Percentiles rank a stretch among this genome's conserved stretches.
These are phyloP conservation scores for Ascocoryne sarcoides DNA, from an alignment of 2,329 filamentous ascomycete species.

Conservation along the genomic window DNA sequence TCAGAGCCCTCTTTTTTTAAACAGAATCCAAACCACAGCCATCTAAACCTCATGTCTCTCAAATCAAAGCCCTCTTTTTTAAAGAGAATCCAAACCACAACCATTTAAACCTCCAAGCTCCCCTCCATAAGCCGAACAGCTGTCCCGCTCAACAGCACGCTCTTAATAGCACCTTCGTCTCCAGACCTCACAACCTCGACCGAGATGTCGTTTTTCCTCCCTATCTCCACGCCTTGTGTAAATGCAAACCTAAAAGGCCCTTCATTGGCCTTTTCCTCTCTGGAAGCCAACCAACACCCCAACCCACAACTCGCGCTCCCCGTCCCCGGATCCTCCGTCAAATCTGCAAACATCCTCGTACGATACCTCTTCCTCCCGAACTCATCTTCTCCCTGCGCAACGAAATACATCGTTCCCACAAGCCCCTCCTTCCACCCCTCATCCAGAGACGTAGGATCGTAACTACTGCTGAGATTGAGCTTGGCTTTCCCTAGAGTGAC, in stretches of 20 bases:
- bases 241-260: conserved; percentile 47
- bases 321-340: conserved; percentile 51
- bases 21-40: too few species aligned
- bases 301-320: conserved; percentile 53
- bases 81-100: too few species aligned
- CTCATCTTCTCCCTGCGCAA: conserved; percentile 34
- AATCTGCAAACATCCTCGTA: conserved; percentile 51
- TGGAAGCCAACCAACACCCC: conserved; percentile 43
- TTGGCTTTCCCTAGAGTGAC: conserved; percentile 44
- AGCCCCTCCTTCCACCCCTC: conserved; percentile 45
- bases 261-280: conserved; percentile 27
- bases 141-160: conserved; percentile 13
- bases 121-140: conserved; percentile 18
- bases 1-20: too few species aligned
- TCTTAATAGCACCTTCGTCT: conserved; percentile 6
- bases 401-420: conserved; percentile 49
- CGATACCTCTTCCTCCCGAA: conserved; percentile 27
- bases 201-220: conserved; percentile 25
- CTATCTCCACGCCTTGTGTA: conserved; percentile 61
- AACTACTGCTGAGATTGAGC: conserved; percentile 23
- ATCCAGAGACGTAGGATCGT: conserved; percentile 33
- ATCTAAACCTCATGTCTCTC: too few species aligned
- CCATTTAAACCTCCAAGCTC: conserved; percentile 11
- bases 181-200: conserved; percentile 5
- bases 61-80: too few species aligned